Evolutionary conservation across 371 early-diverging fungal species (phyloP).

Genomic region (Mucor indicus): DNA sequence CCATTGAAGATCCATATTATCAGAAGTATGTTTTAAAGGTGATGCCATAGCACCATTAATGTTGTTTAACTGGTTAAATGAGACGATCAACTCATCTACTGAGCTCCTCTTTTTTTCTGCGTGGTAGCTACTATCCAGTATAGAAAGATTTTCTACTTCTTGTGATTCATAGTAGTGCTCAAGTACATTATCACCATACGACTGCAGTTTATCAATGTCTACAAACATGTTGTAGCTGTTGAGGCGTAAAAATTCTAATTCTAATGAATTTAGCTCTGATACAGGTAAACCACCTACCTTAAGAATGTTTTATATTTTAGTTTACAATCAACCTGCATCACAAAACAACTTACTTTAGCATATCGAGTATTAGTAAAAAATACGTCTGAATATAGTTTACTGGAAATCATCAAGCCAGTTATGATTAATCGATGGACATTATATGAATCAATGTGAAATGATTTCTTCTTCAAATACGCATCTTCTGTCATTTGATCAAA

Average conservation of each 20-base stretch:
- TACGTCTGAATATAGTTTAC: constrained; percentile 85
- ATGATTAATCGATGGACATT: constrained; percentile 90
- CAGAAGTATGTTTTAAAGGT: too few species aligned
- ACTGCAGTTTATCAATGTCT: constrained; percentile 72
- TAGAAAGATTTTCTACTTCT: too few species aligned
- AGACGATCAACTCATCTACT: too few species aligned
- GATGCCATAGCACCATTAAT: too few species aligned
- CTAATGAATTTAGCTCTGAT: constrained; percentile 76
- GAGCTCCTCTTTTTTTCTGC: too few species aligned
- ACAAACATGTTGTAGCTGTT: constrained; percentile 76
- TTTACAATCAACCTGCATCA: too few species aligned
- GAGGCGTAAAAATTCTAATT: constrained; percentile 73
- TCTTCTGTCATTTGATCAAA: constrained; percentile 70
- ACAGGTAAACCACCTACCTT: constrained; percentile 79
- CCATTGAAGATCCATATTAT: too few species aligned
- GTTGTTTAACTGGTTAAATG: too few species aligned
- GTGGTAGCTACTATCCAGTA: too few species aligned
- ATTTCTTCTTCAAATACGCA: constrained; percentile 30
- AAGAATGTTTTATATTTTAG: too few species aligned
- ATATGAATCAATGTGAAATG: constrained; percentile 78
- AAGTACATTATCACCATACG: constrained; percentile 71
- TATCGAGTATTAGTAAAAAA: constrained; percentile 90
- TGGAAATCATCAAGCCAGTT: constrained; percentile 76
- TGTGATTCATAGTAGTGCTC: too few species aligned
- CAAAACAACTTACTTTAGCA: constrained; percentile 74